Conservation (phyloP, 345 rosid species). For the Litchi chinensis region DNA sequence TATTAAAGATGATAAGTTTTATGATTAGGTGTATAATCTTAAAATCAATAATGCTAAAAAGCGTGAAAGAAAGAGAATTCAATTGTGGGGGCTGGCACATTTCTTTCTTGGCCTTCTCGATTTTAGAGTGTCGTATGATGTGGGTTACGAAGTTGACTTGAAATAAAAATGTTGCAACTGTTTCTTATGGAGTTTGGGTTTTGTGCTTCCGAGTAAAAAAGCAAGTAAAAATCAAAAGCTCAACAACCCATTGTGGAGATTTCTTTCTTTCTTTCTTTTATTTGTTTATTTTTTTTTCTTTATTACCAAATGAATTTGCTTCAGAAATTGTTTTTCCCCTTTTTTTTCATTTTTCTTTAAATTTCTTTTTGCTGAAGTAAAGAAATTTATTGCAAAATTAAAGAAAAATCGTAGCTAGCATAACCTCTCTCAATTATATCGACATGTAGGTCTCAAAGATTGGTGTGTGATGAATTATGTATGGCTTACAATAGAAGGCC, state of each 20-base stretch:
- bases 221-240: too few species aligned
- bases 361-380: neutral
- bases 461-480: neutral
- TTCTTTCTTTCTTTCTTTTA: too few species aligned
- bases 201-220: too few species aligned
- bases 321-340: neutral
- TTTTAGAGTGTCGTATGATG: neutral
- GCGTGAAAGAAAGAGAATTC: neutral
- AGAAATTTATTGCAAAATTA: neutral
- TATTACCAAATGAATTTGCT: too few species aligned
- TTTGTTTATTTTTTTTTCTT: too few species aligned
- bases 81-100: neutral
- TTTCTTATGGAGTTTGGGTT: too few species aligned
- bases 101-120: neutral
- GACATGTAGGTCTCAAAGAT: neutral
- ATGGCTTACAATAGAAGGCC: conserved; percentile 12
- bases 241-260: neutral
- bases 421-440: neutral
- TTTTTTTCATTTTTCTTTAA: too few species aligned
- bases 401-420: neutral
- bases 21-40: conserved; percentile 23
- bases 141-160: neutral
- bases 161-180: conserved; percentile 5
- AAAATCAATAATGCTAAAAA: neutral
- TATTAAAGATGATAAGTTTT: conserved; percentile 12